These are phyloP conservation scores for Truncatella angustata DNA, from an alignment of 2,329 filamentous ascomycete species.

Conservation along the genomic window DNA sequence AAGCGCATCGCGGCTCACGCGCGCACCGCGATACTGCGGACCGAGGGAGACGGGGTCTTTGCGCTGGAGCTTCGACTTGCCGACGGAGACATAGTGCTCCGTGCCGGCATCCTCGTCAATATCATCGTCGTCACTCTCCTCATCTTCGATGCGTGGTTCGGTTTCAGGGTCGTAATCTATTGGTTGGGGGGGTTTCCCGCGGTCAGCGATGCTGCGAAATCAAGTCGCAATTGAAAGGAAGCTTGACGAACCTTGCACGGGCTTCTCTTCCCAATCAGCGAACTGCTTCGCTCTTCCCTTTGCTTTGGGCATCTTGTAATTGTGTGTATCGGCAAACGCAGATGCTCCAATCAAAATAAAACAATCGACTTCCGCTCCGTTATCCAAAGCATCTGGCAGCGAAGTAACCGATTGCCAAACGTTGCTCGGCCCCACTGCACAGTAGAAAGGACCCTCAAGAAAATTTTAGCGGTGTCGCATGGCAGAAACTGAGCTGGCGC, in stretches of 20 bases:
- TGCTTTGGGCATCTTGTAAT: conserved; percentile 46
- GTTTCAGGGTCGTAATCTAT: conserved; percentile 81
- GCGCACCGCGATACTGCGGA: conserved; percentile 75
- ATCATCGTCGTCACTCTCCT: conserved; percentile 51
- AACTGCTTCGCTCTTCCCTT: conserved; percentile 59
- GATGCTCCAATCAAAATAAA: too few relatives aligned
- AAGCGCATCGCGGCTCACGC: conserved; percentile 64
- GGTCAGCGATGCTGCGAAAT: too few relatives aligned
- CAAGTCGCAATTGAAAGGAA: too few relatives aligned
- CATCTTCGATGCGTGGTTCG: conserved; percentile 53
- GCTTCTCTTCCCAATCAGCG: conserved; percentile 60
- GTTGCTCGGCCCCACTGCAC: too few relatives aligned
- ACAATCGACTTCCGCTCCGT: too few relatives aligned
- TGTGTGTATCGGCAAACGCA: conserved; percentile 11
- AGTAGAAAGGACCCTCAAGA: conserved; percentile 18
- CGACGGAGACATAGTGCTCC: conserved; percentile 46
- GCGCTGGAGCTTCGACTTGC: conserved; percentile 80
- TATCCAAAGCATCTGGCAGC: too few relatives aligned
- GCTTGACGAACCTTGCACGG: conserved; percentile 56
- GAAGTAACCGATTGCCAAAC: too few relatives aligned
- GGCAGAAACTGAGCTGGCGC: conserved; percentile 43
- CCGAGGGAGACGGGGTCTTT: conserved; percentile 68
- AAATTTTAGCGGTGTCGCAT: conserved; percentile 50
- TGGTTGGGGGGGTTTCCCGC: too few relatives aligned
- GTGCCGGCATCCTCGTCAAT: conserved; percentile 62